Percentiles rank a stretch among this genome's conserved stretches.
Evolutionary conservation across 108 stramenopile genomes (phyloP).

Genomic region (Nannochloropsis gaditana): DNA sequence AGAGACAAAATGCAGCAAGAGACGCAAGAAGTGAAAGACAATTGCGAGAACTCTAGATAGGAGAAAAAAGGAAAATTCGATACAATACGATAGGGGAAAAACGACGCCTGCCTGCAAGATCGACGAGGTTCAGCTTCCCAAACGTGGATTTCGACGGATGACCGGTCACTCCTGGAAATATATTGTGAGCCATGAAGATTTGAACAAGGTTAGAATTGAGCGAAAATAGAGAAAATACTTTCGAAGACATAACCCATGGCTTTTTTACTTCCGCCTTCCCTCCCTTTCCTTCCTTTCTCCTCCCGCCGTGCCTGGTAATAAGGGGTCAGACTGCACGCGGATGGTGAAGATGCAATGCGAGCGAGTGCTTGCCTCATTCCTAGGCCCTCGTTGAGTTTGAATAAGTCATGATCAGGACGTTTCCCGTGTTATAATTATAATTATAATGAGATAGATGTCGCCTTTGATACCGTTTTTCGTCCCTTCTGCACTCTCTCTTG

Average conservation of each 20-base stretch:
- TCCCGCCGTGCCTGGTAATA: background rate
- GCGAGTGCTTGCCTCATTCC: slow-evolving; percentile 15
- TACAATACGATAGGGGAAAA: too few species aligned
- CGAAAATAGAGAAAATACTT: too few species aligned
- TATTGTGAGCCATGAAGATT: too few species aligned
- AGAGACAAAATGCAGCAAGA: too few species aligned
- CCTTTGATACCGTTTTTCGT: background rate
- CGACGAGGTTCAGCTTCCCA: slow-evolving; percentile 21
- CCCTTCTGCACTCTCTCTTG: background rate
- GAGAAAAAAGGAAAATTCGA: background rate
- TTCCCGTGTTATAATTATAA: too few species aligned
- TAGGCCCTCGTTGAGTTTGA: background rate
- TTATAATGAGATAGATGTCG: background rate
- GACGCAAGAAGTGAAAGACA: too few species aligned
- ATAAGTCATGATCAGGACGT: too few species aligned
- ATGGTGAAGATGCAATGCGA: slow-evolving; percentile 23
- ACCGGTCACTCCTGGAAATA: background rate
- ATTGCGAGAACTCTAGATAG: too few species aligned
- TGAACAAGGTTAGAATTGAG: too few species aligned
- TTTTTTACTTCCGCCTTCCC: background rate
- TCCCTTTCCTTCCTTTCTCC: background rate
- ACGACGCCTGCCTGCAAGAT: background rate
- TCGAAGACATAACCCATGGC: background rate
- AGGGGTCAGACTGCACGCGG: background rate
- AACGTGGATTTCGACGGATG: background rate